Evolutionary conservation across 2,329 filamentous ascomycete species (phyloP), one percentile per base, ranked within the genome.

Genomic region (Diaporthe helianthi): DNA sequence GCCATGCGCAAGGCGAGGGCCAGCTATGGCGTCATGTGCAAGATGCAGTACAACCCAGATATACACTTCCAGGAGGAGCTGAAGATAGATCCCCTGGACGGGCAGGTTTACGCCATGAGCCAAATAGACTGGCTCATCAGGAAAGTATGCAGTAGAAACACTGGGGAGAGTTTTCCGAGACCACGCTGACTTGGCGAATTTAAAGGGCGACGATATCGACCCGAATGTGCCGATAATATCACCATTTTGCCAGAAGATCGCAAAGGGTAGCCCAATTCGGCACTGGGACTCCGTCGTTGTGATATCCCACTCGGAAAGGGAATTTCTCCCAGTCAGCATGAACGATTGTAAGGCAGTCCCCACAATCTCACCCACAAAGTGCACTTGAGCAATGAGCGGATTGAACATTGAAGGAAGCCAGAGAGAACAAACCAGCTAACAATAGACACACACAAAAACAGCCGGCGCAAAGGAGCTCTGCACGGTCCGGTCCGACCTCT

Each of bases 61-160:
- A 72, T 76, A 9, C 82, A 84, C 68, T 72, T 77, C 6, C 74
- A 79, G 65, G 79, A 81, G 68, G 77, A 79, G 0, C 69, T 81
- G n/a, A 66, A 73, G 24, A 72, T 71, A 5, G 82, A 84, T 49
- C 68, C 73, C 1, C 78, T 75, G 41, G 76, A 79, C 52, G 73
- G 72, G 5, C 76, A 80, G 72, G 75, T 75, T 38, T 84, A 81
- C 73, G 82, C 79, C 1, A 75, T 80, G 36, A 78, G 79, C 64
- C 80, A 83, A 69, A 80, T 83, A 51, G 75, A 83, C 54, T 83
- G 80, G 81, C 69, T 82, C 12, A 81, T 83, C 26, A 77, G 73
- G 36, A 83, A 81, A 75, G 78, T 80, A 49, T 44, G 69, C 33
- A 47, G 29, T 4, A 26, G 17, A 33, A 17, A 17, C 13, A 38